These are phyloP conservation scores for Trichoderma breve DNA, from an alignment of 2,329 filamentous ascomycete species.

Conservation along the genomic window DNA sequence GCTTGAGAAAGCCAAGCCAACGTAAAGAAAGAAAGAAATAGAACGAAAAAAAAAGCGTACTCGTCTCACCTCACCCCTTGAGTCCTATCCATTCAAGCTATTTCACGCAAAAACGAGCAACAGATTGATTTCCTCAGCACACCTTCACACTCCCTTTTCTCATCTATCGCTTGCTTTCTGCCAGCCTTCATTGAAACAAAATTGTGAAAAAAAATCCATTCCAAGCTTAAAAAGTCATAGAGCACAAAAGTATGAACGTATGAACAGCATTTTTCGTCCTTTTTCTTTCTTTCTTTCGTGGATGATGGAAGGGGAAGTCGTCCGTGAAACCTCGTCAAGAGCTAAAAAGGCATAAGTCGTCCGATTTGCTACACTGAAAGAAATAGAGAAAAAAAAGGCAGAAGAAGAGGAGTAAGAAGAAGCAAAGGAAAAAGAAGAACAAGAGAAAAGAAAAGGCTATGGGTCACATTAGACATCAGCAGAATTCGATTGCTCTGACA, in stretches of 20 bases:
- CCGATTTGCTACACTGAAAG: neutral
- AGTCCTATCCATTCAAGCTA: neutral
- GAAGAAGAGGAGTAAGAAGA: neutral
- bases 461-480: slow-evolving; percentile 11
- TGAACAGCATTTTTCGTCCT: neutral
- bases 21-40: neutral
- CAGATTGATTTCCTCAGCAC: neutral
- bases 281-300: neutral
- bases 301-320: neutral
- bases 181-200: slow-evolving; percentile 2
- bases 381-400: neutral
- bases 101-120: neutral
- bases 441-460: neutral
- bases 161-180: neutral
- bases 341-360: slow-evolving; percentile 6
- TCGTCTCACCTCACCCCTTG: neutral
- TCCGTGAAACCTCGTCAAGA: slow-evolving; percentile 1
- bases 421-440: neutral
- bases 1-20: neutral
- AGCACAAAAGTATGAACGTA: neutral
- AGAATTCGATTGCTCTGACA: slow-evolving; percentile 14
- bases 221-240: neutral
- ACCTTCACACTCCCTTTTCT: neutral
- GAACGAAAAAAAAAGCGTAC: neutral
- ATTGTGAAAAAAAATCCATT: neutral